Evolutionary conservation across 2,329 filamentous ascomycete genomes (phyloP).

Genomic region (Mycosphaerella arachidis): DNA sequence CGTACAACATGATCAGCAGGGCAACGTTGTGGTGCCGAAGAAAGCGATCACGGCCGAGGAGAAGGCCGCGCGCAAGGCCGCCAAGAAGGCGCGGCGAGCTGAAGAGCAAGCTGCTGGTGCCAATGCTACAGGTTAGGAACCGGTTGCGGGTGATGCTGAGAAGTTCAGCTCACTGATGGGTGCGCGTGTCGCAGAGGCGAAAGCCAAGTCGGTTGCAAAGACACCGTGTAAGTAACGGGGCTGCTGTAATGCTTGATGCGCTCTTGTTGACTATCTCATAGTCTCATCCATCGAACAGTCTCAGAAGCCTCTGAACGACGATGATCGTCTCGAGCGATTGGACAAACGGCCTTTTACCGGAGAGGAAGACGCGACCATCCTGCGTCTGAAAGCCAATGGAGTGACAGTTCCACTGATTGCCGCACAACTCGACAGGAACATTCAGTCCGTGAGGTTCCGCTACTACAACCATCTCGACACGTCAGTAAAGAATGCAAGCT

Average conservation of each 20-base stretch:
- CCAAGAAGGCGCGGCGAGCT: conserved; percentile 52
- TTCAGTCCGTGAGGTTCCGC: neutral
- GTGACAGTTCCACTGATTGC: neutral
- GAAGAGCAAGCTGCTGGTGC: conserved; percentile 35
- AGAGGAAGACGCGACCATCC: neutral
- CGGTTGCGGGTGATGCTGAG: neutral
- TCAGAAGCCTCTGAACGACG: no score
- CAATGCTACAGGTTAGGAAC: neutral
- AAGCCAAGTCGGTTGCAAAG: neutral
- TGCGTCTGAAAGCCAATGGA: neutral
- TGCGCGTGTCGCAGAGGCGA: neutral
- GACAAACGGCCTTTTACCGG: neutral
- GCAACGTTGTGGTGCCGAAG: conserved; percentile 17
- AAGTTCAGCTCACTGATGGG: neutral
- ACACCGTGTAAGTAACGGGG: neutral
- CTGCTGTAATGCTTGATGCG: neutral
- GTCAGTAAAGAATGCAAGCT: neutral
- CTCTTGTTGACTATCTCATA: neutral
- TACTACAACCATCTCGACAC: neutral
- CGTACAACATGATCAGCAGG: conserved; percentile 22
- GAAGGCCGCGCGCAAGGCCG: conserved; percentile 51
- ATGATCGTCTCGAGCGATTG: no score
- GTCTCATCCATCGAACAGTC: neutral
- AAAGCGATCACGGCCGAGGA: conserved; percentile 33
- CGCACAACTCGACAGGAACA: neutral